Conservation (phyloP, 108 stramenopile genomes). For the Cyclostephanos invisitatus region DNA sequence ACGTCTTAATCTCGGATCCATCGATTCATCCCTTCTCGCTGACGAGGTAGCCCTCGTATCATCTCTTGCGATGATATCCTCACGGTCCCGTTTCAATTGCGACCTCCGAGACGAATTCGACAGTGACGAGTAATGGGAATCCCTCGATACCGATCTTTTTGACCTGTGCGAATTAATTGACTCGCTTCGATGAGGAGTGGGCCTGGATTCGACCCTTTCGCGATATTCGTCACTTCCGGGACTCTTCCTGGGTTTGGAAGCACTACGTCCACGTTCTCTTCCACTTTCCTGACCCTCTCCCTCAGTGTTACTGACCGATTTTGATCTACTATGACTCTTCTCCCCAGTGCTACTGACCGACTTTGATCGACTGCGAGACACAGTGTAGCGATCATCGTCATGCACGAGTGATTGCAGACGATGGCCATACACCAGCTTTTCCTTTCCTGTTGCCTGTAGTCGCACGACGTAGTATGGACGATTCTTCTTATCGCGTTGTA, state of each 20-base stretch:
- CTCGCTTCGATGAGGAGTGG: neutral
- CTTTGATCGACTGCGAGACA: neutral
- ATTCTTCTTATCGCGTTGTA: slow-evolving; percentile 41
- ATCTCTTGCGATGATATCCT: neutral
- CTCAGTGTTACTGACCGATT: neutral
- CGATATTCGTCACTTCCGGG: neutral
- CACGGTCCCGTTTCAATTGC: neutral
- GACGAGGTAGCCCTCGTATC: neutral
- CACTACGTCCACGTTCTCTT: slow-evolving; percentile 12
- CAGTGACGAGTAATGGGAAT: neutral
- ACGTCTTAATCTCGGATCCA: too few species aligned
- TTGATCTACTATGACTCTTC: neutral
- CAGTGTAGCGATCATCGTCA: neutral
- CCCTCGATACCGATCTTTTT: neutral
- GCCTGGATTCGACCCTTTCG: neutral
- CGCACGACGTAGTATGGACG: slow-evolving; percentile 42
- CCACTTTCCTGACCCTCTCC: neutral
- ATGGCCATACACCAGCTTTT: slow-evolving; percentile 49
- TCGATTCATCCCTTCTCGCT: too few species aligned
- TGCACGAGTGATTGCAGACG: slow-evolving; percentile 20
- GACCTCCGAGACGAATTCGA: slow-evolving; percentile 13
- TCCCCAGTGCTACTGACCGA: neutral
- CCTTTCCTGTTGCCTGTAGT: slow-evolving; percentile 27
- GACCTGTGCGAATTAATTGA: slow-evolving; percentile 20
- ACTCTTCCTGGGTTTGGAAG: slow-evolving; percentile 6